Percentiles rank a stretch among this genome's conserved stretches.
Evolutionary conservation across 768 basidiomycete species (phyloP).

Genomic region (Termitomyces sp.): DNA sequence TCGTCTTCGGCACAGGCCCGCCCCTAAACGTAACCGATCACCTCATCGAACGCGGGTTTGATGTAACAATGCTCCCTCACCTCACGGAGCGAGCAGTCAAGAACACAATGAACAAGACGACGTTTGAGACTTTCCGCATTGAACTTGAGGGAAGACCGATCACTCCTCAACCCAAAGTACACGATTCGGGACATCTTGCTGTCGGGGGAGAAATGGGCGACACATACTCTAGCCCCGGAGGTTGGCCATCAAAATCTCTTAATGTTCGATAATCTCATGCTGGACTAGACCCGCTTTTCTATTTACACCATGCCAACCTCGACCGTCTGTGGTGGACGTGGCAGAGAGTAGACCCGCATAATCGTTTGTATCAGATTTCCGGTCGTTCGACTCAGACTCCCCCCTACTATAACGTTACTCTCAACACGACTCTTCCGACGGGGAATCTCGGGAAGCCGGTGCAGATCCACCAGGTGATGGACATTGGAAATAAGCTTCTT

Average conservation of each 20-base stretch:
- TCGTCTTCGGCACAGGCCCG: constrained; percentile 31
- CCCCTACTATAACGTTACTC: constrained; percentile 26
- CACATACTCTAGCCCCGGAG: constrained; percentile 34
- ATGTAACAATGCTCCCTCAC: constrained; percentile 16
- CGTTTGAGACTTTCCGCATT: constrained; percentile 29
- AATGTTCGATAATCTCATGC: background rate
- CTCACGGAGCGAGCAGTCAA: constrained; percentile 16
- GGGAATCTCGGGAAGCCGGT: background rate
- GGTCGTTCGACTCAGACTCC: constrained; percentile 26
- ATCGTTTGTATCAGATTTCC: constrained; percentile 30
- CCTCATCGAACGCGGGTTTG: constrained; percentile 27
- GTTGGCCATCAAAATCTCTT: constrained; percentile 14
- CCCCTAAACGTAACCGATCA: constrained; percentile 25
- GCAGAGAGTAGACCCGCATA: constrained; percentile 22
- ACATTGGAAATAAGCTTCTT: background rate
- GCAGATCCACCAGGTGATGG: constrained; percentile 1
- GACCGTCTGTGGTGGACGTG: constrained; percentile 40
- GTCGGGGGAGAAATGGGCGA: constrained; percentile 32
- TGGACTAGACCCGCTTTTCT: constrained; percentile 33
- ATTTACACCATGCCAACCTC: constrained; percentile 35
- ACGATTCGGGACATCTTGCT: constrained; percentile 32
- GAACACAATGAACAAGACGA: constrained; percentile 12
- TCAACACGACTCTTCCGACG: constrained; percentile 23
- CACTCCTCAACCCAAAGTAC: constrained; percentile 22
- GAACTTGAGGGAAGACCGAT: constrained; percentile 32